These are phyloP conservation scores for Penicillium polonicum DNA, from an alignment of 2,329 filamentous ascomycete genomes.

Conservation along the genomic window DNA sequence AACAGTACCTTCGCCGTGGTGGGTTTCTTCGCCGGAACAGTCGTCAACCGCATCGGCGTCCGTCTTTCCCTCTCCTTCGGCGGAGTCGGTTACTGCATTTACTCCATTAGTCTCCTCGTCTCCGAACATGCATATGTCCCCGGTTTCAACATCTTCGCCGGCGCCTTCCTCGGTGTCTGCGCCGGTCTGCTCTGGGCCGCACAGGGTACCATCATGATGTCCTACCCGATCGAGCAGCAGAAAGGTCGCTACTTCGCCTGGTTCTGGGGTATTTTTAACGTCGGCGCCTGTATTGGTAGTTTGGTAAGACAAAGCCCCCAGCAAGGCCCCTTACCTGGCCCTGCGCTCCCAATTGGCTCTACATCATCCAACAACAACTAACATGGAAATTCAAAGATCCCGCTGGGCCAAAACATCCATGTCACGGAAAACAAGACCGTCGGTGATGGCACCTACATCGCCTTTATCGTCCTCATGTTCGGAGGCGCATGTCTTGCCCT, in stretches of 20 bases:
- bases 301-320: slow-evolving; percentile 46
- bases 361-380: neutral
- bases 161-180: slow-evolving; percentile 48
- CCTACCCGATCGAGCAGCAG: slow-evolving; percentile 72
- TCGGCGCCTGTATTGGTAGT: slow-evolving; percentile 80
- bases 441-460: slow-evolving; percentile 74
- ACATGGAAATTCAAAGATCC: slow-evolving; percentile 30
- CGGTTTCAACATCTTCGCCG: slow-evolving; percentile 49
- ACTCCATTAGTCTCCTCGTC: slow-evolving; percentile 38
- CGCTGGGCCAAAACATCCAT: slow-evolving; percentile 44
- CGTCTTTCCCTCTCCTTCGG: slow-evolving; percentile 43
- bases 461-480: slow-evolving; percentile 77
- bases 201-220: slow-evolving; percentile 61
- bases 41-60: slow-evolving; percentile 44
- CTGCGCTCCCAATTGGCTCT: neutral
- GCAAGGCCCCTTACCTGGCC: neutral
- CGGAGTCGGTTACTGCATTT: slow-evolving; percentile 47
- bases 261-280: slow-evolving; percentile 94
- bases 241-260: slow-evolving; percentile 85
- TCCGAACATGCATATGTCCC: slow-evolving; percentile 47
- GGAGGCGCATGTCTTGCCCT: slow-evolving; percentile 68
- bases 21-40: slow-evolving; percentile 58
- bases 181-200: slow-evolving; percentile 51
- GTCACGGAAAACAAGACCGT: slow-evolving; percentile 37
- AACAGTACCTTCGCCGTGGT: slow-evolving; percentile 68